A percentile compares a stretch with the other conserved stretches of the same genome.
These are phyloP conservation scores for Erysimum pusillum DNA, from an alignment of 441 rosid genomes.

Conservation along the genomic window DNA sequence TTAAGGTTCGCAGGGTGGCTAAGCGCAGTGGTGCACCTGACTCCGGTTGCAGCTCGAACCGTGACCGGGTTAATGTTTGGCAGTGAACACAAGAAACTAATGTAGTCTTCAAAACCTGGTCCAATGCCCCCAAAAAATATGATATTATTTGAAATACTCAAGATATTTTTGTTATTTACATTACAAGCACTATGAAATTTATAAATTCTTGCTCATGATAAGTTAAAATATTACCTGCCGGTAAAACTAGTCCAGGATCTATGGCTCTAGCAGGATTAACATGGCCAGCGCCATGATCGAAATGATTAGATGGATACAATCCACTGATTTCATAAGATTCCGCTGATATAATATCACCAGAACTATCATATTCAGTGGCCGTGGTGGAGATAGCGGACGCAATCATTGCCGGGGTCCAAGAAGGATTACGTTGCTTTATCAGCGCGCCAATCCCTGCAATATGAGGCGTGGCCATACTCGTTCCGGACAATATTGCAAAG, in stretches of 20 bases:
- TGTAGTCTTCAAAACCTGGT: constrained; percentile 70
- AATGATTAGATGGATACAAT: constrained; percentile 61
- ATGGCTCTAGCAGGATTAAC: constrained; percentile 72
- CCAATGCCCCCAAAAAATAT: constrained; percentile 4
- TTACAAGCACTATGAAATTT: background rate
- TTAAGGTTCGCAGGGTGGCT: constrained; percentile 76
- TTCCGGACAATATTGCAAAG: constrained; percentile 86
- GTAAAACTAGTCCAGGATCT: constrained; percentile 84
- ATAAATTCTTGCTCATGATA: background rate
- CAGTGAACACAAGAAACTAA: constrained; percentile 75
- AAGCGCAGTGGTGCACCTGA: constrained; percentile 54
- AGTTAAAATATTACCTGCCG: constrained; percentile 56
- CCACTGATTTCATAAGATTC: constrained; percentile 56
- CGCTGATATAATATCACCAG: constrained; percentile 65
- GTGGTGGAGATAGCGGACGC: constrained; percentile 88
- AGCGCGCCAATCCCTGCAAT: constrained; percentile 78
- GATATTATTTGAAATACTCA: background rate
- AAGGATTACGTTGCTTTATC: constrained; percentile 74
- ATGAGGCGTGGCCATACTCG: constrained; percentile 97
- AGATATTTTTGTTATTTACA: background rate
- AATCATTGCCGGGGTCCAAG: constrained; percentile 87
- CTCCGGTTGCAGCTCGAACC: constrained; percentile 60
- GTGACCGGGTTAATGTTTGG: constrained; percentile 54
- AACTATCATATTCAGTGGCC: constrained; percentile 59
- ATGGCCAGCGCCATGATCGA: constrained; percentile 82